Percentiles rank a stretch among this genome's conserved stretches.
Evolutionary conservation across 106 monocot genomes (phyloP).

Genomic region (Amphibolis antarctica): DNA sequence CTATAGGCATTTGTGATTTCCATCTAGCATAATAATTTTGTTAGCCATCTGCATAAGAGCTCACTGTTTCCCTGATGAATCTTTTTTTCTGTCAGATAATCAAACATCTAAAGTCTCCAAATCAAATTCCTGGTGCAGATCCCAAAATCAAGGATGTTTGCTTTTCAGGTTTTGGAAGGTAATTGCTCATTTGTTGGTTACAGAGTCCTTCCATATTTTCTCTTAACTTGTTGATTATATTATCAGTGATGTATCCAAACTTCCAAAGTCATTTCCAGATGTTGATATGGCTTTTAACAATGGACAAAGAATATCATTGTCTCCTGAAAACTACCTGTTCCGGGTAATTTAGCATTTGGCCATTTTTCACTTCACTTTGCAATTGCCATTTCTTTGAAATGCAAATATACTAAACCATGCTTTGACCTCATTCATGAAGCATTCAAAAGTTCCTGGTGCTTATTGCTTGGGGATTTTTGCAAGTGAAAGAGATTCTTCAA

Average conservation of each 20-base stretch:
- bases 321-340: conserved; percentile 95
- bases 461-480: conserved; percentile 93
- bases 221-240: conserved; percentile 1
- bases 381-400: neutral
- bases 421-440: conserved; percentile 32
- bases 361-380: neutral
- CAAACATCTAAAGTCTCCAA: conserved; percentile 42
- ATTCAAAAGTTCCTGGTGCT: conserved; percentile 79
- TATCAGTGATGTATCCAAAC: conserved; percentile 49
- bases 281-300: conserved; percentile 88
- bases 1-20: too few species aligned
- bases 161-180: conserved; percentile 88
- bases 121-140: conserved; percentile 73
- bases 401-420: conserved; percentile 2
- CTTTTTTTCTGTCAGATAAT: conserved; percentile 31
- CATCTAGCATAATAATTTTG: too few species aligned
- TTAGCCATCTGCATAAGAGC: too few species aligned
- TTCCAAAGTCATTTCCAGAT: conserved; percentile 56
- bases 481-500: conserved; percentile 77
- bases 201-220: neutral
- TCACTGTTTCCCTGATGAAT: too few species aligned
- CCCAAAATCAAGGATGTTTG: conserved; percentile 80
- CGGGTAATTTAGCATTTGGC: conserved; percentile 34
- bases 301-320: conserved; percentile 60
- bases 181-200: neutral